Percentiles rank a stretch among this genome's conserved stretches.
phyloP scores from a whole-genome alignment of 306 rosid genomes.

The Spatholobus suberectus region DNA sequence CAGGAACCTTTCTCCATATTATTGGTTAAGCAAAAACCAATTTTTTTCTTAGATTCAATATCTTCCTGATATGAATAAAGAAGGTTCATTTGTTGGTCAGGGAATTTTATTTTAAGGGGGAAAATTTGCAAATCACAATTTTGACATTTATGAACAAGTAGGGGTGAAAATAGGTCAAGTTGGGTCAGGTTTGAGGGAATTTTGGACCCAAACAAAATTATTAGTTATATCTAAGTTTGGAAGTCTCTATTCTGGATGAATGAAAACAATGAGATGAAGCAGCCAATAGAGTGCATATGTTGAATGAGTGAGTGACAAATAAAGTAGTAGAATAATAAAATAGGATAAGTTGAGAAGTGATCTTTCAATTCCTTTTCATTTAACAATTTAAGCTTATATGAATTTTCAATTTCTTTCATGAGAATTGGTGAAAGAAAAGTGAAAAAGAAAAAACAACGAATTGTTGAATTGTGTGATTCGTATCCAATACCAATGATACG shows the following conservation, averaged over 20 bases:
- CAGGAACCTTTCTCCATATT: not conserved
- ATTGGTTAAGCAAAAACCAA: not conserved
- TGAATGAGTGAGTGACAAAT: not conserved
- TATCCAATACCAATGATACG: not conserved
- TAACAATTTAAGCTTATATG: not conserved
- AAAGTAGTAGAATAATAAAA: not conserved
- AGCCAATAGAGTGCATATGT: not conserved
- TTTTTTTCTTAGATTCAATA: constrained; percentile 8
- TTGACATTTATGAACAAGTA: too few relatives aligned
- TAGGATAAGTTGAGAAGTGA: not conserved
- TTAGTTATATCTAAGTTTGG: not conserved
- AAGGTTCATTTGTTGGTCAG: constrained; percentile 3
- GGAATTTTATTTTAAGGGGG: not conserved
- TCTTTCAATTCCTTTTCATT: not conserved
- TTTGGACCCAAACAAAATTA: not conserved
- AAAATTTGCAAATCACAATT: too few relatives aligned
- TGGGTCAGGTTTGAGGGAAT: not conserved
- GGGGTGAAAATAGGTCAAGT: too few relatives aligned
- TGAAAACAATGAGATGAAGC: not conserved
- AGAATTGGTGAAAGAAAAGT: not conserved
- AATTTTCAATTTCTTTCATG: not conserved
- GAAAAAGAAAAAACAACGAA: not conserved
- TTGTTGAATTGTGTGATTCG: not conserved
- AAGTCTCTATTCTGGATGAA: not conserved
- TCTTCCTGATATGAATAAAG: constrained; percentile 20